phyloP scores from a whole-genome alignment of 129 eudicot species.

The Heracleum sosnowskyi region DNA sequence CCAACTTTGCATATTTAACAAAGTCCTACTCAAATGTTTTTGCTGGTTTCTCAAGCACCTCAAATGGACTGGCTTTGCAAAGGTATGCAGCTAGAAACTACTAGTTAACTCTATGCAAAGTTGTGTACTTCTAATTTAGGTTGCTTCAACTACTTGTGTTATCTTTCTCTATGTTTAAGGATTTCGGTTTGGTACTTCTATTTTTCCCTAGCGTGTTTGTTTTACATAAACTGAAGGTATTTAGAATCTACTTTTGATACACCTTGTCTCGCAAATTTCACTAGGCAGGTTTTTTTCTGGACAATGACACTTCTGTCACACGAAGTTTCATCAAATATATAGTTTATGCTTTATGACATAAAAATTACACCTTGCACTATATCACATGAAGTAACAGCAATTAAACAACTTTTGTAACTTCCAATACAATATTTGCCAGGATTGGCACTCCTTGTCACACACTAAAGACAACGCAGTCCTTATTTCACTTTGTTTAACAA shows the following conservation, averaged over 20 bases:
- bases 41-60: conserved; percentile 62
- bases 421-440: no score
- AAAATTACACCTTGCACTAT: no score
- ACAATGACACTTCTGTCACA: not conserved
- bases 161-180: not conserved
- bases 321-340: not conserved
- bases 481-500: no score
- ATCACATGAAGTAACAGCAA: no score
- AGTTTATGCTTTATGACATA: no score
- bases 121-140: not conserved
- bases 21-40: conserved; percentile 88
- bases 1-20: conserved; percentile 79
- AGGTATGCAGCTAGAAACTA: conserved; percentile 37
- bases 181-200: not conserved
- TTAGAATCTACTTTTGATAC: not conserved
- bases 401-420: no score
- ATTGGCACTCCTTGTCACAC: no score
- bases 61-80: conserved; percentile 41
- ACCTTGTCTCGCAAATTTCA: not conserved
- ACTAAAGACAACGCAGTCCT: no score
- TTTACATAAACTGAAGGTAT: not conserved
- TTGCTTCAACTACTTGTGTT: not conserved
- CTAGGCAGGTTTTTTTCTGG: not conserved
- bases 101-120: not conserved
- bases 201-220: not conserved